phyloP scores from a whole-genome alignment of 1,284 basidiomycete species.

The Anthracocystis panici-leucophaei region DNA sequence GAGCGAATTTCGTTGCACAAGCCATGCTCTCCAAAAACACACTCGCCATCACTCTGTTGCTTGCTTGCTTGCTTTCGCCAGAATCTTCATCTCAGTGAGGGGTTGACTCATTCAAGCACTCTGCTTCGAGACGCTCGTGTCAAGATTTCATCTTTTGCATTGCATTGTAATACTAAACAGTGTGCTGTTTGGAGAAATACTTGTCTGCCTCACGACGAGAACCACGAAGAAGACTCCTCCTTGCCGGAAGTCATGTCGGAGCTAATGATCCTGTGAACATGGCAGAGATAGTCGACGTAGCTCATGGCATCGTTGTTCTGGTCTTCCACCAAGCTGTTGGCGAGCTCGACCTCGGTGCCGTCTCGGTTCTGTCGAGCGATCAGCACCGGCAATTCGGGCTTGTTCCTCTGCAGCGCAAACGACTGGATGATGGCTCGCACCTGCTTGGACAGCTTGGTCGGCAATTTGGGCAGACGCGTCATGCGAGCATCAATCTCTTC shows the following conservation, averaged over 20 bases:
- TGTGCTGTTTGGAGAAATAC: neutral
- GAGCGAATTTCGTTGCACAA: too few species aligned
- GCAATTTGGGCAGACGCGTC: conserved; percentile 79
- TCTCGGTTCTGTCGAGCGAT: conserved; percentile 94
- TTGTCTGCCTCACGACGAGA: conserved; percentile 31
- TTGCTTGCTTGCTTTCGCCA: neutral
- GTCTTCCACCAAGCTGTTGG: conserved; percentile 96
- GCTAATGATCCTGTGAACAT: conserved; percentile 67
- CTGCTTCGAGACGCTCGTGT: neutral
- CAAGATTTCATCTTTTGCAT: conserved; percentile 7
- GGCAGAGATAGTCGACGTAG: conserved; percentile 68
- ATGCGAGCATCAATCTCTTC: conserved; percentile 80
- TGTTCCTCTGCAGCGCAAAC: conserved; percentile 77
- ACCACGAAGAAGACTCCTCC: conserved; percentile 50
- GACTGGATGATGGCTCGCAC: conserved; percentile 84
- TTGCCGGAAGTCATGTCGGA: conserved; percentile 59
- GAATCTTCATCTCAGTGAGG: neutral
- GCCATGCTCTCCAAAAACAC: too few species aligned
- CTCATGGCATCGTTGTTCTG: conserved; percentile 91
- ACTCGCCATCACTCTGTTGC: neutral
- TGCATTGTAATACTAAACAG: neutral
- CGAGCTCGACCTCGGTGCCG: conserved; percentile 92
- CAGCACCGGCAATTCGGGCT: conserved; percentile 77
- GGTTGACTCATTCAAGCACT: neutral
- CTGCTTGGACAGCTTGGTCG: conserved; percentile 84